Evolutionary conservation across 371 early-diverging fungal species (phyloP).

Genomic region (Batkoa obscura): DNA sequence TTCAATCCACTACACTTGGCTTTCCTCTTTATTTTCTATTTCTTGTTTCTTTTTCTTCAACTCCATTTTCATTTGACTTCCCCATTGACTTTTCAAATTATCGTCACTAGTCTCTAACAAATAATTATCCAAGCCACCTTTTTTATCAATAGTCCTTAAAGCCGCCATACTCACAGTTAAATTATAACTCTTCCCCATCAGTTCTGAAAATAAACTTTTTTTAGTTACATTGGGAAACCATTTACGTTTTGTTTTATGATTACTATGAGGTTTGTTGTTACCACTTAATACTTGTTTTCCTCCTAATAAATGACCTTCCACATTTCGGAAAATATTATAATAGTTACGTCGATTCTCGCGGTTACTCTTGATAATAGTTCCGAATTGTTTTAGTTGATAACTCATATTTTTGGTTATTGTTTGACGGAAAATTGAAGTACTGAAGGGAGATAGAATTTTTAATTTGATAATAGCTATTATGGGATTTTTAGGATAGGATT

Average conservation of each 20-base stretch:
- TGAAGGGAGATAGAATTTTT: too few relatives aligned
- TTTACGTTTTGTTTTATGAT: constrained; percentile 57
- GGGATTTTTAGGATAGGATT: too few relatives aligned
- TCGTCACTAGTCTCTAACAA: constrained; percentile 45
- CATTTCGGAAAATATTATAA: constrained; percentile 10
- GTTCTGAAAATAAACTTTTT: constrained; percentile 43
- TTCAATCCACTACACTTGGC: too few relatives aligned
- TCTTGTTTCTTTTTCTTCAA: constrained; percentile 7
- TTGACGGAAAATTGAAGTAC: too few relatives aligned
- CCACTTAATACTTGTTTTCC: constrained; percentile 56
- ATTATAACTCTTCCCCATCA: constrained; percentile 29
- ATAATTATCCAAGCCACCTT: constrained; percentile 69
- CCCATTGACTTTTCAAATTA: constrained; percentile 32
- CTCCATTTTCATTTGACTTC: constrained; percentile 21
- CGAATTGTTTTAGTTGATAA: constrained; percentile 5
- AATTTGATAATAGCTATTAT: too few relatives aligned
- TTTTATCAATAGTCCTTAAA: constrained; percentile 63
- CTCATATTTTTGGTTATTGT: too few relatives aligned
- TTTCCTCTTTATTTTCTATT: neutral
- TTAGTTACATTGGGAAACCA: constrained; percentile 69
- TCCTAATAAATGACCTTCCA: constrained; percentile 38
- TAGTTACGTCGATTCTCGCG: constrained; percentile 3
- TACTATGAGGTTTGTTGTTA: constrained; percentile 58
- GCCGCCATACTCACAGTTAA: constrained; percentile 50
- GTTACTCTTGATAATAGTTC: constrained; percentile 4